A percentile compares a stretch with the other conserved stretches of the same genome.
Evolutionary conservation across 768 basidiomycete genomes (phyloP).

Genomic region (Phaffia australis): DNA sequence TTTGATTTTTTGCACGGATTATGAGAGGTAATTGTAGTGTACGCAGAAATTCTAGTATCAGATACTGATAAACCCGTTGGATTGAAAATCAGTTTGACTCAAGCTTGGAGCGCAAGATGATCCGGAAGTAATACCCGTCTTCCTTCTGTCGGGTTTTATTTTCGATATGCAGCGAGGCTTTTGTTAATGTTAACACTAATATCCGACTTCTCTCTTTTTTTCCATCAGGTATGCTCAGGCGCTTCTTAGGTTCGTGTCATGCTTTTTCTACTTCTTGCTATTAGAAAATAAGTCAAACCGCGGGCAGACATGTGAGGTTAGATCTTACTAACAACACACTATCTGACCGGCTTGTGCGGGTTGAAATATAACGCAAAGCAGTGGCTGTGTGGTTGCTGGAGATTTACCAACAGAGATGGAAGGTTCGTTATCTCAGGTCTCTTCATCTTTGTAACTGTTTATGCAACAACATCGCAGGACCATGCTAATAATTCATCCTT

Average conservation of each 20-base stretch:
- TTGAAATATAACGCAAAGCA: not conserved
- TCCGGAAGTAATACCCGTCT: slow-evolving; percentile 13
- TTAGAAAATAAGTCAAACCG: too few relatives aligned
- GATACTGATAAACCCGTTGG: not conserved
- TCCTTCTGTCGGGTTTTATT: not conserved
- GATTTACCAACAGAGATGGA: slow-evolving; percentile 26
- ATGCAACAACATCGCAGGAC: not conserved
- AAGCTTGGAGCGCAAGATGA: slow-evolving; percentile 25
- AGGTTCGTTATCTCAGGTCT: not conserved
- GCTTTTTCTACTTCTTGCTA: not conserved
- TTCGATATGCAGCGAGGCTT: not conserved
- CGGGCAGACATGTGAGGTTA: too few relatives aligned
- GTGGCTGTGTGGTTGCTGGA: slow-evolving; percentile 25
- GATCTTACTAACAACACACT: not conserved
- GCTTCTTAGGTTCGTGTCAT: slow-evolving; percentile 17
- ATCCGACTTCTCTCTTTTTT: not conserved
- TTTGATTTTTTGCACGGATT: too few relatives aligned
- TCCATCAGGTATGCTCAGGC: slow-evolving; percentile 23
- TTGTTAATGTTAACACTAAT: not conserved
- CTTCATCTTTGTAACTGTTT: not conserved
- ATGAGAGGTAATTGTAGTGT: too few relatives aligned
- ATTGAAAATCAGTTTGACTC: slow-evolving; percentile 15
- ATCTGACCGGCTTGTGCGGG: not conserved
- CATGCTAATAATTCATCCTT: not conserved
- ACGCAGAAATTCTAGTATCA: too few relatives aligned